A percentile compares a stretch with the other conserved stretches of the same genome.
These are phyloP conservation scores for Eucalyptus viminalis DNA, from an alignment of 345 rosid genomes.

Conservation along the genomic window DNA sequence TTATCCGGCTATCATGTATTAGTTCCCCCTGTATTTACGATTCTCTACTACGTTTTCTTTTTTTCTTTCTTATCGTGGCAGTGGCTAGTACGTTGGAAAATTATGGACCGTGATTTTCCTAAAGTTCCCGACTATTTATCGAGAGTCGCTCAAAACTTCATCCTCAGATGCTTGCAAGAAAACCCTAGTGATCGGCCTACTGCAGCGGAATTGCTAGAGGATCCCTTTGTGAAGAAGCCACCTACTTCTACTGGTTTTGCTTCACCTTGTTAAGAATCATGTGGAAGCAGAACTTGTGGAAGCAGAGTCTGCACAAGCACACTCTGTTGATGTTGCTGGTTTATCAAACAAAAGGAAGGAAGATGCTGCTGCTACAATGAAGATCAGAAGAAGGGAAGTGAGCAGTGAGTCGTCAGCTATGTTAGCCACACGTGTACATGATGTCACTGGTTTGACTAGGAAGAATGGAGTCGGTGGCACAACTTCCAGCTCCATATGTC, in stretches of 20 bases:
- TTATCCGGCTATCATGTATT: background rate
- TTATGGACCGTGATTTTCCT: accelerated
- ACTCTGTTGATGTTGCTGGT: too few species aligned
- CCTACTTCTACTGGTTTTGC: background rate
- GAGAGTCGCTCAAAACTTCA: conserved; percentile 3
- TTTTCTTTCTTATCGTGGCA: background rate
- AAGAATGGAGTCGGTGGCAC: too few species aligned
- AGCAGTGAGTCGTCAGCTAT: too few species aligned
- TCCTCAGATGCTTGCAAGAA: conserved; percentile 8
- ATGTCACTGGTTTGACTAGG: too few species aligned
- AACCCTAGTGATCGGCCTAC: conserved; percentile 10
- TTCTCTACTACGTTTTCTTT: background rate
- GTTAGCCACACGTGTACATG: too few species aligned
- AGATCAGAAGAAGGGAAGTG: too few species aligned
- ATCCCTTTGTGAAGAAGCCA: conserved; percentile 5
- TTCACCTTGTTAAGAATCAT: too few species aligned
- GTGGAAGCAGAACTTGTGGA: too few species aligned
- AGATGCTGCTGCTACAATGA: too few species aligned
- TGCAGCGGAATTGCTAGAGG: conserved; percentile 1
- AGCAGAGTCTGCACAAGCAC: too few species aligned
- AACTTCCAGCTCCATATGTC: too few species aligned
- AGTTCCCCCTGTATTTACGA: background rate
- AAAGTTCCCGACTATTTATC: conserved; percentile 1
- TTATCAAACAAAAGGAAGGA: too few species aligned
- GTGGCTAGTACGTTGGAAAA: accelerated